Percentiles rank a stretch among this genome's conserved stretches.
phyloP scores from a whole-genome alignment of 441 rosid genomes.

The Kokia cookei region DNA sequence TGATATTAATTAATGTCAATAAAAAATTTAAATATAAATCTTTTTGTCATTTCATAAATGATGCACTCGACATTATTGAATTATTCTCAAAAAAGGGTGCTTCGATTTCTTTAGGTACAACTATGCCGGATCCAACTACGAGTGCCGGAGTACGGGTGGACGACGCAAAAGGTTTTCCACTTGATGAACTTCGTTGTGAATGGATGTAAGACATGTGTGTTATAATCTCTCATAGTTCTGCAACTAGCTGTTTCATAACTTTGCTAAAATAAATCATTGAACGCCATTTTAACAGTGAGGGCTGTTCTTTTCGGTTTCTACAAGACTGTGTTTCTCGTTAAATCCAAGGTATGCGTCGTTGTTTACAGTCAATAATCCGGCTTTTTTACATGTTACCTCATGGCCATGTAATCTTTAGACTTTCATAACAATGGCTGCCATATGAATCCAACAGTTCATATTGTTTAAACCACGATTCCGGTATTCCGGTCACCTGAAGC shows the following conservation, averaged over 20 bases:
- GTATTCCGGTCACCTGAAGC: not conserved
- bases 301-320: constrained; percentile 46
- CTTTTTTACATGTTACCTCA: too few relatives aligned
- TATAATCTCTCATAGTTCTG: not conserved
- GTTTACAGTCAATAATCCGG: not conserved
- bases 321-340: constrained; percentile 40
- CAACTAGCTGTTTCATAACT: not conserved
- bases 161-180: constrained; percentile 81
- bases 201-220: constrained; percentile 38
- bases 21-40: too few relatives aligned
- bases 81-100: too few relatives aligned
- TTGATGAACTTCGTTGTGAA: constrained; percentile 76
- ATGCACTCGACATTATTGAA: too few relatives aligned
- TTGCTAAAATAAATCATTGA: constrained; percentile 1
- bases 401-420: not conserved
- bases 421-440: not conserved
- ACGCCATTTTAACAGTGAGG: constrained; percentile 35
- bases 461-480: too few relatives aligned
- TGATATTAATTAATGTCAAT: too few relatives aligned
- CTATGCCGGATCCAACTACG: constrained; percentile 65
- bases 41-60: too few relatives aligned
- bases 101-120: constrained; percentile 35
- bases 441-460: not conserved
- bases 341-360: constrained; percentile 31
- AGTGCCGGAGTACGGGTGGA: constrained; percentile 84